These are phyloP conservation scores for Acacia confusa DNA, from an alignment of 306 rosid species.

Conservation along the genomic window DNA sequence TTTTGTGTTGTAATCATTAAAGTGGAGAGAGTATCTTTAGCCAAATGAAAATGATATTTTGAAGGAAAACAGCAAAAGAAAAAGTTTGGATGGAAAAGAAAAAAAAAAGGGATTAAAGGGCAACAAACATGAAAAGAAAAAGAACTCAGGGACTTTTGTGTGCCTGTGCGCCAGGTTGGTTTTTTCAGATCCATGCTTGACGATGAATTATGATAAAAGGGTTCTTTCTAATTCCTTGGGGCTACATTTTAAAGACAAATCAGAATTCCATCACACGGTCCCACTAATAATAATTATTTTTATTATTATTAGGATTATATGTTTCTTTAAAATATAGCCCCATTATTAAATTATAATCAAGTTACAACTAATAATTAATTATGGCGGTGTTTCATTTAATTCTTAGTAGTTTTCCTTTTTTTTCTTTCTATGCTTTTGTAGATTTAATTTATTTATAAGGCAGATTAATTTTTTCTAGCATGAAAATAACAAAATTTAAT, in stretches of 20 bases:
- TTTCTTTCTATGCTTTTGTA: too few species aligned
- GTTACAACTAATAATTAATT: too few species aligned
- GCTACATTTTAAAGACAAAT: conserved; percentile 24
- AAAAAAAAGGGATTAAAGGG: conserved; percentile 34
- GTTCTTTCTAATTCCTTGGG: conserved; percentile 43
- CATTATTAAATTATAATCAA: too few species aligned
- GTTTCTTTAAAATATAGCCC: too few species aligned
- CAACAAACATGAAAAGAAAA: too few species aligned
- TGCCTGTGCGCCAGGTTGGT: conserved; percentile 58
- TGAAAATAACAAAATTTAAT: too few species aligned
- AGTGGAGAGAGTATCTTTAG: conserved; percentile 60
- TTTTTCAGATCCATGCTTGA: conserved; percentile 37
- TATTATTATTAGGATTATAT: too few species aligned
- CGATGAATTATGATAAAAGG: conserved; percentile 59
- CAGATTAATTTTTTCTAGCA: too few species aligned
- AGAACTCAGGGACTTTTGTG: conserved; percentile 36
- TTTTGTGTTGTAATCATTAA: too few species aligned
- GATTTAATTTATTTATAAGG: too few species aligned
- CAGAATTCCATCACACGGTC: conserved; percentile 19
- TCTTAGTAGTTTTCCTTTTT: too few species aligned
- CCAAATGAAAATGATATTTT: conserved; percentile 85
- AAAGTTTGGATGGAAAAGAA: conserved; percentile 53
- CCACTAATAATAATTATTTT: neutral
- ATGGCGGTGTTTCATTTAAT: too few species aligned
- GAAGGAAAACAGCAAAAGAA: conserved; percentile 64